Base-by-base conservation (phyloP, 805 yeast genomes). In the Lipomyces yamanashiensis region DNA sequence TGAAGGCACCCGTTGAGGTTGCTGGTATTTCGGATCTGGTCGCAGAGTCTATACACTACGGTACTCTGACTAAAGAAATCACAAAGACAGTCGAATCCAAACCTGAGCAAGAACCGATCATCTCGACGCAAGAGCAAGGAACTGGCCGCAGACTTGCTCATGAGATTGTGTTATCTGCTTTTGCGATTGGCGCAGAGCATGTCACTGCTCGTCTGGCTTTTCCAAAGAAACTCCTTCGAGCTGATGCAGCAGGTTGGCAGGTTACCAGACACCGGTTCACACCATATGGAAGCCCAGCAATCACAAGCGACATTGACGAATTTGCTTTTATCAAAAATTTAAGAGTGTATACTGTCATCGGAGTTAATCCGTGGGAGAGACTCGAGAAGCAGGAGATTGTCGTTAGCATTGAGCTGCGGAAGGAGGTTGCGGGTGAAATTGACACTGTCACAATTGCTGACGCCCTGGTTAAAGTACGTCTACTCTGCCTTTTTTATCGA, bases 281-380 rank as follows among this genome's bases (percentile, higher is more conserved):
- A 12, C 67, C 67, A 3, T 64, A 64, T 49, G 67, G 67, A 13
- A 33, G 43, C 15, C 48, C 43, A 39, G 23, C 65, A 7, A 40
- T 72, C 47, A 48, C 50, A 8, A 50, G 47, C 9, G 59, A 48
- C 10, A 47, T 49, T 58, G 23, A 53, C 21, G 77, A 78, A 60
- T 66, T 75, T 1, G 71, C 83, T 1, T 59, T 70, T 9, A 83
- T 90, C 45, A 77, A 79, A 4, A 81, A 83, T 5, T 75, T 92
- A 43, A 80, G 81, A 54, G 75, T 90, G 17, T 80, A 87, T 55
- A 87, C 97, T 0, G 80, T 92, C n/a, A 89, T 95, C 69, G 99
- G 99, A 4, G 95, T 95, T 7, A 93, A 92, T 78, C 88, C 92
- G 1, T 90, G 92, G 76, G 99, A 95, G 74, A 80, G 99, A 63